Evolutionary conservation across 73 alveolate species (phyloP).

Genomic region (Breviolum minutum): DNA sequence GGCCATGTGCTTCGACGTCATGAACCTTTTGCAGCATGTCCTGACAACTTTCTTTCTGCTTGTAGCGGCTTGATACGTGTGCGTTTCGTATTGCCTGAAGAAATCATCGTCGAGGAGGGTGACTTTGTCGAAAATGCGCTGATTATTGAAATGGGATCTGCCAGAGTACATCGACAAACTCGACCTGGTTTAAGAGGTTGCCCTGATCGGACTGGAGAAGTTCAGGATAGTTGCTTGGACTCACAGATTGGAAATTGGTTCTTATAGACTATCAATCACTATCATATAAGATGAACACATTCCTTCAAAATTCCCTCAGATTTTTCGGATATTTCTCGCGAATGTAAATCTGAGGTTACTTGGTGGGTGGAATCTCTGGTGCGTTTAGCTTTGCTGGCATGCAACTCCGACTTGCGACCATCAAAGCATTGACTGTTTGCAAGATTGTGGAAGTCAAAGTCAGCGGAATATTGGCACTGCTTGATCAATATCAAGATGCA

Average conservation of each 20-base stretch:
- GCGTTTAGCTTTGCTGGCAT: conserved; percentile 85
- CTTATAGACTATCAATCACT: too few species aligned
- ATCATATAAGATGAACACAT: too few species aligned
- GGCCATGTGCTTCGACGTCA: conserved; percentile 47
- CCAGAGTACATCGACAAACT: conserved; percentile 65
- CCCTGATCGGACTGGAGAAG: conserved; percentile 79
- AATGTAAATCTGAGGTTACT: conserved; percentile 22
- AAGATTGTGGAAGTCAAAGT: conserved; percentile 38
- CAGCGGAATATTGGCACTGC: conserved; percentile 4
- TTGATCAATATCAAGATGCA: conserved; percentile 53
- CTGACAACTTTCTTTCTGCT: conserved; percentile 38
- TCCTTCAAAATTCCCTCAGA: too few species aligned
- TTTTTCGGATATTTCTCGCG: not conserved
- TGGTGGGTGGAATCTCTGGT: conserved; percentile 76
- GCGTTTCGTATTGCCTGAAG: conserved; percentile 55
- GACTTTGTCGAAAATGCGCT: conserved; percentile 40
- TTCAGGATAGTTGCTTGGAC: conserved; percentile 25
- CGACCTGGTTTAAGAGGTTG: conserved; percentile 50
- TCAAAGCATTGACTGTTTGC: conserved; percentile 34
- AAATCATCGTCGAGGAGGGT: conserved; percentile 62
- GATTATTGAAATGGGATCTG: conserved; percentile 56
- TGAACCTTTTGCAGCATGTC: conserved; percentile 71
- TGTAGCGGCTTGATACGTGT: conserved; percentile 10
- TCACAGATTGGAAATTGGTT: not conserved
- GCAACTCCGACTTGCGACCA: conserved; percentile 77